Evolutionary conservation across 768 basidiomycete species (phyloP).

Genomic region (Mycena rebaudengoi): DNA sequence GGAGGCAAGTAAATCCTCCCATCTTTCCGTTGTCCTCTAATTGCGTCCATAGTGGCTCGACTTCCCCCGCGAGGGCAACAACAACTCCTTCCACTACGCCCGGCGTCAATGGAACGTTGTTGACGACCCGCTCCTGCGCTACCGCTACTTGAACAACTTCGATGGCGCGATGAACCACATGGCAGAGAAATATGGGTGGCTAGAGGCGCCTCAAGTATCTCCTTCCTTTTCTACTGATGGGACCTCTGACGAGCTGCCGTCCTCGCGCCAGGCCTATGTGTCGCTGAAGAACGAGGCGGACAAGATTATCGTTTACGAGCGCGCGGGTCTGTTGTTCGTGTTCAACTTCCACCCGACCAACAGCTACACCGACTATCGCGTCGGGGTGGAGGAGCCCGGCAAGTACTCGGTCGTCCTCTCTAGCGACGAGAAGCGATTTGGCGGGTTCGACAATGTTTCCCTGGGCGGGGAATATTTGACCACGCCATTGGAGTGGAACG

Average conservation of each 20-base stretch:
- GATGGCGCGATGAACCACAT: conserved; percentile 91
- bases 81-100: conserved; percentile 96
- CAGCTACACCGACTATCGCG: conserved; percentile 93
- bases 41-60: conserved; percentile 85
- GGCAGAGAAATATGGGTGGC: conserved; percentile 86
- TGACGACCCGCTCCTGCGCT: conserved; percentile 87
- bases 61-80: conserved; percentile 96
- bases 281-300: conserved; percentile 94
- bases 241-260: conserved; percentile 6
- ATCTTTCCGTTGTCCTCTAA: conserved; percentile 1
- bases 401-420: conserved; percentile 84
- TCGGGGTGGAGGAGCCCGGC: conserved; percentile 87
- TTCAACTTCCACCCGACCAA: conserved; percentile 97
- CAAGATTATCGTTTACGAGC: conserved; percentile 94
- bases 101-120: conserved; percentile 96
- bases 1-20: conserved; percentile 62
- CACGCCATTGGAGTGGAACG: conserved; percentile 90
- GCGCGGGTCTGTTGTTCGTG: conserved; percentile 91
- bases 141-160: conserved; percentile 93
- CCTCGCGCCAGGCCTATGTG: conserved; percentile 75
- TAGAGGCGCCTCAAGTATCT: conserved; percentile 78
- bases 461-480: conserved; percentile 76
- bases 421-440: conserved; percentile 88
- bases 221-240: conserved; percentile 3
- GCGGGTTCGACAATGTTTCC: conserved; percentile 86